Percentiles rank a stretch among this genome's conserved stretches.
phyloP scores from a whole-genome alignment of 1,284 basidiomycete species.

The Leccinum fallax region DNA sequence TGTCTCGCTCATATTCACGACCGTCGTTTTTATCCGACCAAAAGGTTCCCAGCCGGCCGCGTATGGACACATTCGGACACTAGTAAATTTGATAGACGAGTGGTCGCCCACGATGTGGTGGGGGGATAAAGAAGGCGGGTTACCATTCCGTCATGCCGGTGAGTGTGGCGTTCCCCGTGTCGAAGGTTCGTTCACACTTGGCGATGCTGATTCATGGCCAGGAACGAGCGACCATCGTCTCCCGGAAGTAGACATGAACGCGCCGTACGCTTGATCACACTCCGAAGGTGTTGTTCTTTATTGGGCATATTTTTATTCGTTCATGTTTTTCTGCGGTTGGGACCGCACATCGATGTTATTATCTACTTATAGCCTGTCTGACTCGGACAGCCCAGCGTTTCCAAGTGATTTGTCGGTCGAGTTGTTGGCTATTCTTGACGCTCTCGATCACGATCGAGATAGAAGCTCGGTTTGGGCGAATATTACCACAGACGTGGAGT shows the following conservation, averaged over 20 bases:
- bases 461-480: conserved; percentile 12
- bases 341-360: background rate
- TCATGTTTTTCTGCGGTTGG: background rate
- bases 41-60: conserved; percentile 32
- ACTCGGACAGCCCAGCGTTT: background rate
- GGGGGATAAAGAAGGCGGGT: conserved; percentile 26
- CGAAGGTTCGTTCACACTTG: background rate
- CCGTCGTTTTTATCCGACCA: conserved; percentile 21
- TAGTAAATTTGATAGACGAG: conserved; percentile 34
- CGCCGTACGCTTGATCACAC: conserved; percentile 22
- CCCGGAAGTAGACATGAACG: conserved; percentile 23
- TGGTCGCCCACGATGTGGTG: conserved; percentile 31
- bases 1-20: conserved; percentile 22
- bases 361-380: background rate
- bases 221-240: conserved; percentile 30
- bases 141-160: conserved; percentile 22
- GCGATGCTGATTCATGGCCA: conserved; percentile 5
- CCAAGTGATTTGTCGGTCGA: background rate
- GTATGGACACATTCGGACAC: conserved; percentile 36
- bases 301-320: background rate
- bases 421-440: conserved; percentile 14
- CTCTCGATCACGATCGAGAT: conserved; percentile 27
- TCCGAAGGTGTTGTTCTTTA: too few species aligned
- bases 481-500: conserved; percentile 7
- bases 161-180: conserved; percentile 4